A percentile compares a stretch with the other conserved stretches of the same genome.
These are phyloP conservation scores for Blastocystis sp. DNA, from an alignment of 352 stramenopile genomes.

Conservation along the genomic window DNA sequence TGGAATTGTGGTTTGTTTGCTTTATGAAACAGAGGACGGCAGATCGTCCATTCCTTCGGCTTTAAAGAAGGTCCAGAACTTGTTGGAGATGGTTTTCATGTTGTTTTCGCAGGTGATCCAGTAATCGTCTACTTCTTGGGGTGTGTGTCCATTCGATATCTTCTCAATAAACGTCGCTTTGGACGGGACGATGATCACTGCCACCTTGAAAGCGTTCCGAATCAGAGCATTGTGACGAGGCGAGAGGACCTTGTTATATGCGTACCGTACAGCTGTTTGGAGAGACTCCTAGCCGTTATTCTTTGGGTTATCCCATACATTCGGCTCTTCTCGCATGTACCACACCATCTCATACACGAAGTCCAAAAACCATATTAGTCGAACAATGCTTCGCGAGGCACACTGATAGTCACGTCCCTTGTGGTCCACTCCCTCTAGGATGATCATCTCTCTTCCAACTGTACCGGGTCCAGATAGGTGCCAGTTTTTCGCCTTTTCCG, in stretches of 20 bases:
- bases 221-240: conserved; percentile 45
- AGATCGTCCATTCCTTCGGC: conserved; percentile 41
- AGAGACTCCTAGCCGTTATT: conserved; percentile 32
- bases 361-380: conserved; percentile 51
- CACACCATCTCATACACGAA: conserved; percentile 56
- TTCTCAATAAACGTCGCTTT: conserved; percentile 44
- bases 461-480: conserved; percentile 26
- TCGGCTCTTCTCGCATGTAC: conserved; percentile 6
- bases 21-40: conserved; percentile 24
- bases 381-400: conserved; percentile 28
- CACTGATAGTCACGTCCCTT: conserved; percentile 42
- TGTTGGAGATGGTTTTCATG: conserved; percentile 48
- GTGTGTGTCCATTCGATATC: conserved; percentile 23
- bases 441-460: not conserved
- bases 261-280: not conserved
- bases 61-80: conserved; percentile 41
- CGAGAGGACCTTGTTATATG: conserved; percentile 8
- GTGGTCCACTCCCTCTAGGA: conserved; percentile 42
- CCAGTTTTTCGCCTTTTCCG: conserved; percentile 47
- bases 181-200: conserved; percentile 41
- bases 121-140: not conserved
- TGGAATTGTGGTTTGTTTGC: conserved; percentile 30
- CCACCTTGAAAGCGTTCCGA: conserved; percentile 51
- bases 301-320: not conserved
- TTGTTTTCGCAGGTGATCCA: conserved; percentile 30